Evolutionary conservation across 2,329 filamentous ascomycete genomes (phyloP), one percentile per base, ranked within the genome.

Genomic region (Ampelomyces quisqualis): DNA sequence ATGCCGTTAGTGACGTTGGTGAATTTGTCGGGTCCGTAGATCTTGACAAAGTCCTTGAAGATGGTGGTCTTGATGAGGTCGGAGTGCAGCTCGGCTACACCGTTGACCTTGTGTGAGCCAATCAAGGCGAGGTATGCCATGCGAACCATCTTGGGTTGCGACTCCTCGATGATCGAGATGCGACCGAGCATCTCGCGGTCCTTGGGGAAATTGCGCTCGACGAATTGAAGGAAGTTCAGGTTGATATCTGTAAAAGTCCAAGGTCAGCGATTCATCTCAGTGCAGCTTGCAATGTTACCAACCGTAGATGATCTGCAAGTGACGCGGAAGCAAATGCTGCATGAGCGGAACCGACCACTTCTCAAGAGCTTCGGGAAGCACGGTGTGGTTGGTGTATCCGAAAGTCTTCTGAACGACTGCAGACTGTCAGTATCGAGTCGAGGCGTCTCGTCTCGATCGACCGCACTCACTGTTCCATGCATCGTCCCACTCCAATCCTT

Each of bases 41-140:
- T 88, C 57, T 82, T 80, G 45, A 98, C 91, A 70, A 98, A 98
- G 69, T 98, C 93, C 70, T 93, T 96, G 82, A 98, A 97, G 57
- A 98, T 95, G n/a, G 93, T 98, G 0, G 90, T 94, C 76, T 93
- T 93, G 76, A 98, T 95, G 43, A 98, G 77, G 65, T 98, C 93
- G 1, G 93, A 98, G 73, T 98, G 93, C 52, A 98, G 75, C 73
- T 98, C 93, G 22, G 93, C 93, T 23, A 98, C 93, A 68, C 93
- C 93, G 57, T 98, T 98, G 75, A 98, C 90, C 76, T 97, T 98
- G 81, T 97, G 93, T 23, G 93, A 97, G 33, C 93, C 93, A 58
- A 98, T 90, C 64, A 97, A 86, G 49, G 93, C 93, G 36, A 98
- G 75, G 70, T 81, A 93, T 2, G 93, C 93, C 93, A 98, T 98